A percentile compares a stretch with the other conserved stretches of the same genome.
phyloP scores from a whole-genome alignment of 257 asterid genomes.

The Solanum etuberosum region DNA sequence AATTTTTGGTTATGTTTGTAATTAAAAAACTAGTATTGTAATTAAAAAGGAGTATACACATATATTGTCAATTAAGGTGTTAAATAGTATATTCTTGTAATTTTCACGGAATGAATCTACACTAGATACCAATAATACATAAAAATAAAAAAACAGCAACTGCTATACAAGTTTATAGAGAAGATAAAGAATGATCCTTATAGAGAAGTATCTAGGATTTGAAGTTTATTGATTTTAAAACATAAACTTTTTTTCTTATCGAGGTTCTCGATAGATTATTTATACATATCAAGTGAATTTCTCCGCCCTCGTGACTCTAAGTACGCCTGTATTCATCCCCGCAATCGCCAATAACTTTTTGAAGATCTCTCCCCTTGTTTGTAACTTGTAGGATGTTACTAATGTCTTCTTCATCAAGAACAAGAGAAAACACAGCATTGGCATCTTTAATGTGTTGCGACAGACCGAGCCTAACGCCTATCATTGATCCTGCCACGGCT shows the following conservation, averaged over 20 bases:
- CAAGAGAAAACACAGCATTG: slow-evolving; percentile 56
- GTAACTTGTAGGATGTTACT: slow-evolving; percentile 53
- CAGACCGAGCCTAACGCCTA: slow-evolving; percentile 90
- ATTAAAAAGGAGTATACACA: no score
- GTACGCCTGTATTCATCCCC: slow-evolving; percentile 89
- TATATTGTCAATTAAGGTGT: no score
- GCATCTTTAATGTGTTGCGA: slow-evolving; percentile 67
- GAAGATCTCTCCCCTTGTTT: slow-evolving; percentile 68
- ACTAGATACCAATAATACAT: no score
- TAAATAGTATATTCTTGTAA: no score
- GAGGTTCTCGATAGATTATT: neutral
- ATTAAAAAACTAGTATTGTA: no score
- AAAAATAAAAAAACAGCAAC: neutral
- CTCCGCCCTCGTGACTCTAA: slow-evolving; percentile 1
- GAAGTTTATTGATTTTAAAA: neutral
- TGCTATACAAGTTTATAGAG: neutral
- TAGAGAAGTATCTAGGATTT: neutral
- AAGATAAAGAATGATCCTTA: neutral
- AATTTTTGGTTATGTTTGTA: no score
- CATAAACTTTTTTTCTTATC: neutral
- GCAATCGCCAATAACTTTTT: slow-evolving; percentile 70
- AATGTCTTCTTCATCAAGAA: slow-evolving; percentile 67
- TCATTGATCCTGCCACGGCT: slow-evolving; percentile 92
- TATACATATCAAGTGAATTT: neutral
- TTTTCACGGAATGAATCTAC: no score